Conservation (phyloP, 2,329 filamentous ascomycete species). For the Onygenales sp. region DNA sequence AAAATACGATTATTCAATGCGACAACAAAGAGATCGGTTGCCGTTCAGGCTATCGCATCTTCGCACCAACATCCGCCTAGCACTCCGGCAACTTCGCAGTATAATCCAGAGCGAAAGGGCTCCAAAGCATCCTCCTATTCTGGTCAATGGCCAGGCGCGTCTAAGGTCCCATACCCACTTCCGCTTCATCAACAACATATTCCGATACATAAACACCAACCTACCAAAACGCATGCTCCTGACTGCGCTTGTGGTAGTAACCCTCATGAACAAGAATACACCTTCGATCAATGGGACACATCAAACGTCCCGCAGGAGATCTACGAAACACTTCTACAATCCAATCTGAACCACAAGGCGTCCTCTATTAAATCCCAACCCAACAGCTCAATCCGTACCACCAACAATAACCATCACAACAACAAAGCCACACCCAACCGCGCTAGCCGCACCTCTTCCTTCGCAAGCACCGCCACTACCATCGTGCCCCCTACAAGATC, state of each 20-base stretch:
- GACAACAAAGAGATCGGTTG: neutral
- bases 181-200: neutral
- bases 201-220: neutral
- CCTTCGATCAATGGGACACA: constrained; percentile 6
- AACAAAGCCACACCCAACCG: neutral
- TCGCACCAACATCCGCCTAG: neutral
- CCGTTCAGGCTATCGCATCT: neutral
- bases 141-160: neutral
- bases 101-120: neutral
- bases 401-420: neutral
- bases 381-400: neutral
- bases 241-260: neutral
- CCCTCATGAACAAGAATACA: neutral
- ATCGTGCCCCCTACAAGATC: neutral
- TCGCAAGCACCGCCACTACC: neutral
- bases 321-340: neutral
- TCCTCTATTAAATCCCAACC: neutral
- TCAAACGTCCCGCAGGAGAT: constrained; percentile 5
- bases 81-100: neutral
- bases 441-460: neutral
- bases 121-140: neutral
- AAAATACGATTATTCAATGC: neutral
- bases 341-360: neutral
- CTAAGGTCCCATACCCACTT: neutral
- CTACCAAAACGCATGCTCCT: neutral